Evolutionary conservation across 1,284 basidiomycete genomes (phyloP).

Genomic region (Ustilago xerochloae): DNA sequence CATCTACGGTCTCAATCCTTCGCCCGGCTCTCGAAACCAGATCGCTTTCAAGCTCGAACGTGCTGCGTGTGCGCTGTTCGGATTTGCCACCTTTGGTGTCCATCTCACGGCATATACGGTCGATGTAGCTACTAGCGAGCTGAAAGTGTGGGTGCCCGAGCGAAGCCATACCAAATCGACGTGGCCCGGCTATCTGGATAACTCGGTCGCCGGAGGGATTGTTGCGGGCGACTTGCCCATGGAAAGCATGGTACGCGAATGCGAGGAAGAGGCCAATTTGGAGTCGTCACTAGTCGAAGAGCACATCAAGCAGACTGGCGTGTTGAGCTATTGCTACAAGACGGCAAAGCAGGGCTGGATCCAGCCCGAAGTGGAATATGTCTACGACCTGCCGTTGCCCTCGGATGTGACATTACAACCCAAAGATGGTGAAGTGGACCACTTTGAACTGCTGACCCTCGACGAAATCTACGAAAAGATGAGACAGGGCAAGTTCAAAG

Average conservation of each 20-base stretch:
- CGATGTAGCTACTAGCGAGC: slow-evolving; percentile 29
- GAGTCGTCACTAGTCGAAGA: slow-evolving; percentile 74
- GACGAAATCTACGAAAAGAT: slow-evolving; percentile 58
- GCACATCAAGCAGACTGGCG: slow-evolving; percentile 71
- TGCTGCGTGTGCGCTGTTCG: slow-evolving; percentile 86
- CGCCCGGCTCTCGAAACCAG: slow-evolving; percentile 17
- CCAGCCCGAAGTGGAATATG: slow-evolving; percentile 67
- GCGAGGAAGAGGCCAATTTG: slow-evolving; percentile 89
- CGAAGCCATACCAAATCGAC: slow-evolving; percentile 87
- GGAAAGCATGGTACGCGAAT: slow-evolving; percentile 88
- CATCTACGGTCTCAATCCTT: slow-evolving; percentile 50
- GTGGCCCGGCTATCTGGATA: slow-evolving; percentile 69
- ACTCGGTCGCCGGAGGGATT: slow-evolving; percentile 72
- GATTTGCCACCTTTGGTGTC: slow-evolving; percentile 86
- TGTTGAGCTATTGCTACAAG: slow-evolving; percentile 73
- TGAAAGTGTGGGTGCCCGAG: slow-evolving; percentile 84
- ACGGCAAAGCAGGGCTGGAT: slow-evolving; percentile 73
- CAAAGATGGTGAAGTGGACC: slow-evolving; percentile 91
- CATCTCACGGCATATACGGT: slow-evolving; percentile 75
- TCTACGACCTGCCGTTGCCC: slow-evolving; percentile 61
- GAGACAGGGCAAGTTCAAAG: slow-evolving; percentile 78
- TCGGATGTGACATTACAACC: slow-evolving; percentile 76
- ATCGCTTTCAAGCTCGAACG: slow-evolving; percentile 89
- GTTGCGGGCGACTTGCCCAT: slow-evolving; percentile 78
- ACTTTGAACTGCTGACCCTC: slow-evolving; percentile 74